Evolutionary conservation across 2,329 filamentous ascomycete genomes (phyloP).

Genomic region (Dendryphion nanum): DNA sequence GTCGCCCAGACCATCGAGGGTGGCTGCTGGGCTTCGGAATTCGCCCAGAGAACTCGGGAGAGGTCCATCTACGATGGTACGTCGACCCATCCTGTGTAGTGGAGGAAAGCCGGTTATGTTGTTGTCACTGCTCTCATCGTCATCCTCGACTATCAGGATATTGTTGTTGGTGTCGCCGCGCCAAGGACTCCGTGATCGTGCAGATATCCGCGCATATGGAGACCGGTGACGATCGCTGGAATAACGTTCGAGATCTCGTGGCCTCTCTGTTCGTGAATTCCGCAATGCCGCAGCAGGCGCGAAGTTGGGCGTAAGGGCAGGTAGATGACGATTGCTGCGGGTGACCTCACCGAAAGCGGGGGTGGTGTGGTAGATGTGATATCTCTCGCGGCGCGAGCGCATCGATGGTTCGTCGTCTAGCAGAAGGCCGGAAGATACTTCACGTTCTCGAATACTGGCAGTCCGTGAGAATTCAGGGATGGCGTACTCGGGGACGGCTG

Average conservation of each 20-base stretch:
- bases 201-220: slow-evolving; percentile 9
- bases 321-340: slow-evolving; percentile 14
- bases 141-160: slow-evolving; percentile 15
- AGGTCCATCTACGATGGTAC: slow-evolving; percentile 36
- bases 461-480: slow-evolving; percentile 5
- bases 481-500: slow-evolving; percentile 31
- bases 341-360: slow-evolving; percentile 2
- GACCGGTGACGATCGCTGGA: slow-evolving; percentile 6
- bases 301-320: slow-evolving; percentile 35
- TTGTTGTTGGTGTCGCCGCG: slow-evolving; percentile 1
- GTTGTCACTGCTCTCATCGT: slow-evolving; percentile 19
- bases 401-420: background rate
- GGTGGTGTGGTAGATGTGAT: slow-evolving; percentile 4
- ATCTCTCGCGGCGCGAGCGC: slow-evolving; percentile 5
- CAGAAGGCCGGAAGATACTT: background rate
- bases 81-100: slow-evolving; percentile 38
- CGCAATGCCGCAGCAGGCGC: slow-evolving; percentile 27
- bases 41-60: slow-evolving; percentile 39
- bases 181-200: slow-evolving; percentile 14
- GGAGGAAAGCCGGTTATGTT: slow-evolving; percentile 30
- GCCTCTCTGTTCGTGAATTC: slow-evolving; percentile 3
- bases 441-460: slow-evolving; percentile 10
- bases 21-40: slow-evolving; percentile 36
- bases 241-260: slow-evolving; percentile 4
- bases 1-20: slow-evolving; percentile 75